Base-by-base conservation (phyloP, 2,329 filamentous ascomycete species). In the Hirsutella rhossiliensis region DNA sequence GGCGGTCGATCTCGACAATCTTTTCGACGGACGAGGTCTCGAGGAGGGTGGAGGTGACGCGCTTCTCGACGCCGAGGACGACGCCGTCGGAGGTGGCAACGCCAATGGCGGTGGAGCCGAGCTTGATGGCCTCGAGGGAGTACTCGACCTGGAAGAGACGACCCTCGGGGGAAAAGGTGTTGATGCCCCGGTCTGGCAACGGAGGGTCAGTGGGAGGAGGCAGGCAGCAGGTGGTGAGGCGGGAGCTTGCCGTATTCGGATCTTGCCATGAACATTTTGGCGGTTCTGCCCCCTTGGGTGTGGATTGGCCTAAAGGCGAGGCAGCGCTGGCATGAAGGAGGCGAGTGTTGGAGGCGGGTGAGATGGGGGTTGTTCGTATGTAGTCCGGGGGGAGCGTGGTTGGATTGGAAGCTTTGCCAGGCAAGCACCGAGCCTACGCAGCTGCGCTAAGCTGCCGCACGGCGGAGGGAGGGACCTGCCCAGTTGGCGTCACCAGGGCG, bases 121-220 rank as follows among this genome's bases (percentile, higher is more conserved):
- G 86, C 76, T 98, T 98, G 80, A 98, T 98, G 68, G 92, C 92
- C 75, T 98, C 92, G 66, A 98, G 84, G 48, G 92, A 97, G 80
- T 98, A 98, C 84, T 98, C 92, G 74, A 98, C 92, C 75, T 98
- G 92, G 79, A 98, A 98, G 67, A 98, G 86, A 69, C 92, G 92
- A 61, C 92, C 92, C 78, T 98, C 92, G 49, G 92, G 92, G 58
- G 92, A 98, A 80, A 98, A 98, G 78, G 92, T 98, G 78, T 96
- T 97, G 80, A 97, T 96, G 61, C 90, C 90, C 69, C 90, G 88
- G 75, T 97, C 89, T 96, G 56, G n/a, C 41, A 1, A 18, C 8
- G 34, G 20, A 40, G 40, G 18, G 50, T 58, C 50, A 58, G 56
- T 45, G 11, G 19, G 15, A 41, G 23, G 18, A 20, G 23, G 19